Conservation (phyloP, 331 rosid species). For the Malus hybrid region DNA sequence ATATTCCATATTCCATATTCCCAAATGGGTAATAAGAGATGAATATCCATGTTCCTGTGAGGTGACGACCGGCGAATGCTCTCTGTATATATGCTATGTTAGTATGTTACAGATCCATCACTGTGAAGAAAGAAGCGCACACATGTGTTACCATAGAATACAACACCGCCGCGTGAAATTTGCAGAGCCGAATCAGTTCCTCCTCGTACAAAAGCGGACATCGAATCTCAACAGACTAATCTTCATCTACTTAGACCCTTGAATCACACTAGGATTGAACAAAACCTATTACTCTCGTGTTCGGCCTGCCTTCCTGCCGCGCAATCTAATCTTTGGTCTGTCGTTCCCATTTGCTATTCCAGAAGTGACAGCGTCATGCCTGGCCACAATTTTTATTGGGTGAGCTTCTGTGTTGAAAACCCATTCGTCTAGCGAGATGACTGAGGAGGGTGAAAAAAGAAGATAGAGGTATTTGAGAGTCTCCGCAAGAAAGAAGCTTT, state of each 20-base stretch:
- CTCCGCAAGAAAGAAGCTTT: conserved; percentile 96
- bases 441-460: conserved; percentile 88
- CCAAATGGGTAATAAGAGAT: background rate
- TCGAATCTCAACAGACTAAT: conserved; percentile 15
- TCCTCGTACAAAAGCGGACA: background rate
- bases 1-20: background rate
- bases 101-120: background rate
- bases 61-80: background rate
- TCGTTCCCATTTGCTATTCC: conserved; percentile 28
- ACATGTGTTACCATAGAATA: background rate
- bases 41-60: background rate
- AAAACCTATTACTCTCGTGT: conserved; percentile 15
- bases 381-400: conserved; percentile 66
- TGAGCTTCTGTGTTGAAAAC: conserved; percentile 99
- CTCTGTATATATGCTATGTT: background rate
- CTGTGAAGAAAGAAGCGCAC: background rate
- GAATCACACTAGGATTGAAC: conserved; percentile 19
- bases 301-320: conserved; percentile 90
- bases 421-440: conserved; percentile 88
- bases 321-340: conserved; percentile 33
- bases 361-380: conserved; percentile 25
- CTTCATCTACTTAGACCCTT: conserved; percentile 5
- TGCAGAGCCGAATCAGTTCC: conserved; percentile 5
- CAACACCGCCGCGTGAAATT: background rate
- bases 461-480: conserved; percentile 90